Evolutionary conservation across 2,329 filamentous ascomycete species (phyloP).

Genomic region (Trichoderma endophyticum): DNA sequence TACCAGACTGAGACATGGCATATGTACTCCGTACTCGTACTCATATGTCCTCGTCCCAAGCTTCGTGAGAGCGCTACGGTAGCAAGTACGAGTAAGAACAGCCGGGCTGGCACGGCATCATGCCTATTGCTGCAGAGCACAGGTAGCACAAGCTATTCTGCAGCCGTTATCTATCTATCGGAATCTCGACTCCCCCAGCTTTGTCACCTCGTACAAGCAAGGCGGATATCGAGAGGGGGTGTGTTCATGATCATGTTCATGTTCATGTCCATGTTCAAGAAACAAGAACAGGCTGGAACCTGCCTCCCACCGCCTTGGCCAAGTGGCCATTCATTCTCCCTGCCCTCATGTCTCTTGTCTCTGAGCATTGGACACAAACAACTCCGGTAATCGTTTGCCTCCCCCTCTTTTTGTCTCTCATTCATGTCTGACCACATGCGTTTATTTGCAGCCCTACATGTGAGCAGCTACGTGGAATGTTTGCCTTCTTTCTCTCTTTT

Average conservation of each 20-base stretch:
- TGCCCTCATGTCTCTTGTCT: slow-evolving; percentile 1
- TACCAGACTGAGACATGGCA: background rate
- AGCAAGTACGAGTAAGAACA: background rate
- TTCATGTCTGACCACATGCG: background rate
- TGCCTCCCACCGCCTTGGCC: background rate
- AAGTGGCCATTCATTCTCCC: background rate
- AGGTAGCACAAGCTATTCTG: background rate
- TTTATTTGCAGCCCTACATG: slow-evolving; percentile 2
- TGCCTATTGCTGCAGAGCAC: background rate
- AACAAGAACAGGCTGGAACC: background rate
- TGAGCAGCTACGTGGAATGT: background rate
- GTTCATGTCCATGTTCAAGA: background rate
- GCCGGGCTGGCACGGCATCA: background rate
- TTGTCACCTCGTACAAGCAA: background rate
- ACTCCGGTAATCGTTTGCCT: background rate
- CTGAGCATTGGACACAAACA: background rate
- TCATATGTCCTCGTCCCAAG: background rate
- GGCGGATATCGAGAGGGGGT: background rate
- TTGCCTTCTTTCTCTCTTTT: background rate
- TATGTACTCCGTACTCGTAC: background rate
- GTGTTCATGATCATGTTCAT: too few relatives aligned
- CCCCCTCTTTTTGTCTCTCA: background rate
- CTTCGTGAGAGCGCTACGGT: background rate
- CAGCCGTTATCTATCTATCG: background rate
- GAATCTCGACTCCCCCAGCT: background rate